Base-by-base conservation (phyloP, 139 green algal species). In the Chlorella sp. region DNA sequence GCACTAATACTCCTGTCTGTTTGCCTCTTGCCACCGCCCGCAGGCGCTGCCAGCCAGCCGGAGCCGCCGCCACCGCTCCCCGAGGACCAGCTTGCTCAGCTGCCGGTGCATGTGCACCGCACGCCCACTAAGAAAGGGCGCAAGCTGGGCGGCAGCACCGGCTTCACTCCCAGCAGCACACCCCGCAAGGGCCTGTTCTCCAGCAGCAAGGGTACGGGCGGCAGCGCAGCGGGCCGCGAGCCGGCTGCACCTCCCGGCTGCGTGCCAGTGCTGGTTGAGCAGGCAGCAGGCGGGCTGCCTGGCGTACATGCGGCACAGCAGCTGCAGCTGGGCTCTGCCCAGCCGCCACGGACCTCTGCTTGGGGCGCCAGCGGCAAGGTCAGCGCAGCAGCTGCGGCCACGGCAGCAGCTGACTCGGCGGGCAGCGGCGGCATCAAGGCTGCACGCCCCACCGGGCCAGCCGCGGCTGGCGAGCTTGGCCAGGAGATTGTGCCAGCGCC, bases 61-160 rank as follows among this genome's bases (percentile, higher is more conserved):
- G 51, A 75, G 69, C 69, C 32, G 11, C 36, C 57, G 6, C 47
- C 57, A 21, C 51, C 76, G 76, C 76, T 83, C 39, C 78, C 78
- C 0, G 63, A 83, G 78, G 28, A 44, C 26, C 78, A 74, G 39
- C 63, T 83, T 17, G 78, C 78, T 7, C 39, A 32, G 63, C 78
- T 83, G 78, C 78, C 78, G 5, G 78, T 83, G 62, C 78, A 83
- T 26, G 78, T 83, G 78, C 78, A 83, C 78, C 78, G 63, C 78
- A 75, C 78, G 15, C 78, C 78, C 15, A 74, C 65, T 41, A 74
- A 74, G 9, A 83, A 83, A 41, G 21, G 12, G 0, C 28, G 28
- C 56, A 32, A 75, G 69, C 36, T 32, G 7, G 70, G 25, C 51
- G 70, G 44, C 44, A 34, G 72, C 73, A 17, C 73, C n/a, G 28